phyloP scores from a whole-genome alignment of 108 stramenopile species.

The Pelagomonas calceolata region DNA sequence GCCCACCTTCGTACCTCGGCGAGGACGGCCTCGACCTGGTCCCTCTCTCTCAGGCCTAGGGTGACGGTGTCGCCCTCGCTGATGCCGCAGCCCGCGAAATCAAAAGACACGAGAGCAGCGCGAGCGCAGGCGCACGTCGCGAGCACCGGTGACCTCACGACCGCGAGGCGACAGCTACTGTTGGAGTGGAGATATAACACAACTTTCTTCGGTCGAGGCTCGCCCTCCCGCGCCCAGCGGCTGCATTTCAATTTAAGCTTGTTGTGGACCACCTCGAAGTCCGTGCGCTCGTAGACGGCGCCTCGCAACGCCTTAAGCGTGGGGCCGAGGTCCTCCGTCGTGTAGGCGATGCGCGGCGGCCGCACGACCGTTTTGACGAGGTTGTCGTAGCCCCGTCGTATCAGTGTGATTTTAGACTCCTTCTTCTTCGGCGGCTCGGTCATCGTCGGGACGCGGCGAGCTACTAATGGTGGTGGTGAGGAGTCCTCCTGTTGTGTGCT shows the following conservation, averaged over 20 bases:
- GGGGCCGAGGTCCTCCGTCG: background rate
- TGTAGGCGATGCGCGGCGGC: conserved; percentile 40
- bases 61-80: conserved; percentile 48
- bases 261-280: conserved; percentile 30
- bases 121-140: conserved; percentile 31
- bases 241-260: conserved; percentile 23
- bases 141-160: conserved; percentile 21
- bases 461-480: no score
- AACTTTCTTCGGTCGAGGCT: background rate
- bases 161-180: conserved; percentile 18
- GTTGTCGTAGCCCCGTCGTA: conserved; percentile 6
- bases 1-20: conserved; percentile 19
- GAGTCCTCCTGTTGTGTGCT: no score
- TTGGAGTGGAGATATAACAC: conserved; percentile 29
- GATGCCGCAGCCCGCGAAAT: conserved; percentile 45
- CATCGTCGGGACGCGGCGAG: no score
- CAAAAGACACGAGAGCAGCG: conserved; percentile 38
- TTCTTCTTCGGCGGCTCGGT: no score
- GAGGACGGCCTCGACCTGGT: conserved; percentile 28
- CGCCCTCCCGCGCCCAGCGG: conserved; percentile 23
- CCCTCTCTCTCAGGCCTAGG: conserved; percentile 45
- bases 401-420: no score
- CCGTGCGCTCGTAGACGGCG: conserved; percentile 19
- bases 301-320: background rate
- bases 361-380: conserved; percentile 47